These are phyloP conservation scores for Russula brevipes DNA, from an alignment of 768 basidiomycete species.

Conservation along the genomic window DNA sequence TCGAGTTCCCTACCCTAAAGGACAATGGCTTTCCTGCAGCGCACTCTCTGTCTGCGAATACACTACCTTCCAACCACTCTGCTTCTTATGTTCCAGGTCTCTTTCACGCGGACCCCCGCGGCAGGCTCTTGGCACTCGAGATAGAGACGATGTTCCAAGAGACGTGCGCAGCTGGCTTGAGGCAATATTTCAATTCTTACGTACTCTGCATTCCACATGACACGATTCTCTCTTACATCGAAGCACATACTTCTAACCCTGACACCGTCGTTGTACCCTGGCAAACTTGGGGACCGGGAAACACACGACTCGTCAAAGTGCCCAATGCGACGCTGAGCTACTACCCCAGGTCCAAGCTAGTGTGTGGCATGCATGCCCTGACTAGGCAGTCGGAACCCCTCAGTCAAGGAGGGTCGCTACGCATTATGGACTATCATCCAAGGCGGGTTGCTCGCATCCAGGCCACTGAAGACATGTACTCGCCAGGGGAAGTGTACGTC, in stretches of 20 bases:
- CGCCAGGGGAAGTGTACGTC: background rate
- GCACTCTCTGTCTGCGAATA: background rate
- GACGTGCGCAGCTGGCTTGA: background rate
- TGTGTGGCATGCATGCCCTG: background rate
- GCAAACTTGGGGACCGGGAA: background rate
- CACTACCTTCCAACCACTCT: background rate
- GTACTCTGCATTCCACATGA: background rate
- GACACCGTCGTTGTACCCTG: background rate
- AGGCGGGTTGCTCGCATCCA: background rate
- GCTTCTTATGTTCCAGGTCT: background rate
- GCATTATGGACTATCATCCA: conserved; percentile 4
- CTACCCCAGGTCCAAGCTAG: background rate
- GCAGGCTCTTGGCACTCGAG: background rate
- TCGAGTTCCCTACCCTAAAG: background rate
- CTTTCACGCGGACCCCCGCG: background rate
- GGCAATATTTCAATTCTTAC: background rate
- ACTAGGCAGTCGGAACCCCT: background rate
- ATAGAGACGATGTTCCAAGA: too few species aligned
- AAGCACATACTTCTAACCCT: background rate
- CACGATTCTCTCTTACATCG: background rate
- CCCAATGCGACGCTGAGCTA: background rate
- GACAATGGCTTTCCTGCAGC: background rate
- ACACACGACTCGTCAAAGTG: background rate
- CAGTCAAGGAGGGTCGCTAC: background rate
- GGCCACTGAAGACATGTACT: background rate